A percentile compares a stretch with the other conserved stretches of the same genome.
These are phyloP conservation scores for Amanita polypyramis DNA, from an alignment of 768 basidiomycete species.

Conservation along the genomic window DNA sequence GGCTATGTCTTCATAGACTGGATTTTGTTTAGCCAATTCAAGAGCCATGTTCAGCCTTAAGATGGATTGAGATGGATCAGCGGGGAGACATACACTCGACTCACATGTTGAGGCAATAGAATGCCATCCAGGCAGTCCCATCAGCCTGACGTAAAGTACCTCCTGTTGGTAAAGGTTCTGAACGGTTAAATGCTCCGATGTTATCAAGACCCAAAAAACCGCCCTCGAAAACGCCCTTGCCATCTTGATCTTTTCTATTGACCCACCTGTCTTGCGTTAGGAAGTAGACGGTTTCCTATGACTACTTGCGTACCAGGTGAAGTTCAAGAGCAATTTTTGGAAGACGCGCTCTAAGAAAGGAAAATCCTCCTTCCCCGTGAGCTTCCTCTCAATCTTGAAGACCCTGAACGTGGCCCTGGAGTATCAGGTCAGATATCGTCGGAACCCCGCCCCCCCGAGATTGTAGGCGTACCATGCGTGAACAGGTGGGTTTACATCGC, in stretches of 20 bases:
- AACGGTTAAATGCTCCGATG: constrained; percentile 96
- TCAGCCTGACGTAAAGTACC: constrained; percentile 93
- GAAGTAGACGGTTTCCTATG: neutral
- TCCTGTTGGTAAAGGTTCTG: constrained; percentile 92
- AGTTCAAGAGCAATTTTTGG: constrained; percentile 93
- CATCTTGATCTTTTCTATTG: constrained; percentile 91
- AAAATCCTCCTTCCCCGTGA: constrained; percentile 84
- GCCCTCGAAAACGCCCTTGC: constrained; percentile 96
- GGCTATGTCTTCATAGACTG: constrained; percentile 97
- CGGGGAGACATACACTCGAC: constrained; percentile 13
- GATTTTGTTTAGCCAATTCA: constrained; percentile 95
- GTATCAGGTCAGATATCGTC: constrained; percentile 1
- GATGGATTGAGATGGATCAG: constrained; percentile 1
- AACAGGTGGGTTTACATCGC: constrained; percentile 97
- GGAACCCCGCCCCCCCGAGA: neutral
- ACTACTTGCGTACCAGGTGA: constrained; percentile 63
- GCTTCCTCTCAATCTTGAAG: constrained; percentile 98
- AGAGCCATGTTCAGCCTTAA: constrained; percentile 90
- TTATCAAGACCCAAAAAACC: constrained; percentile 98
- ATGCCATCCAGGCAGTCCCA: constrained; percentile 99
- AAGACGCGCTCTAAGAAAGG: constrained; percentile 95
- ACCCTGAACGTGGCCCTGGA: constrained; percentile 90
- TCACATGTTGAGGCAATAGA: constrained; percentile 94
- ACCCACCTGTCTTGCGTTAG: constrained; percentile 64
- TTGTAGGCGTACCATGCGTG: constrained; percentile 72